These are phyloP conservation scores for Mentha longifolia DNA, from an alignment of 257 asterid genomes.

Conservation along the genomic window DNA sequence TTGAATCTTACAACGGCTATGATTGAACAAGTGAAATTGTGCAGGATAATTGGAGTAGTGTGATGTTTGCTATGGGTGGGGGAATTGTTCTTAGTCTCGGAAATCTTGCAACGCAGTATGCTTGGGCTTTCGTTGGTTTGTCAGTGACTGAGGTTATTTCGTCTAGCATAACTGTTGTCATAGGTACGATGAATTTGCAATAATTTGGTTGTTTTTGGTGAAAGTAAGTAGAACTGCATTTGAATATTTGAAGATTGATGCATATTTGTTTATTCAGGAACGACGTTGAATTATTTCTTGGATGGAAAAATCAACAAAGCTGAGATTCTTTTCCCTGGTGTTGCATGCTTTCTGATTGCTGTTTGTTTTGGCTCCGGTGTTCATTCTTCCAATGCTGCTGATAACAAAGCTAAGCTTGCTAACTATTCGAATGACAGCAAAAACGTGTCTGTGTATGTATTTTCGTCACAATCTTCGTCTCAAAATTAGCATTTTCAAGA, in stretches of 20 bases:
- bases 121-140: constrained; percentile 94
- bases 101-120: constrained; percentile 88
- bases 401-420: constrained; percentile 71
- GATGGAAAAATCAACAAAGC: constrained; percentile 90
- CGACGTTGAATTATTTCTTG: constrained; percentile 84
- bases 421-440: constrained; percentile 39
- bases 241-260: constrained; percentile 20
- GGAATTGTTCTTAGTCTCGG: constrained; percentile 91
- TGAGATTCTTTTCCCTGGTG: constrained; percentile 92
- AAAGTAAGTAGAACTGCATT: background rate
- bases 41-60: constrained; percentile 86
- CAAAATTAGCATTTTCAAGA: background rate
- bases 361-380: constrained; percentile 85
- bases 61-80: constrained; percentile 88
- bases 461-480: background rate
- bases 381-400: constrained; percentile 82
- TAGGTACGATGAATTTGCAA: constrained; percentile 54
- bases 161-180: constrained; percentile 87
- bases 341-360: constrained; percentile 88
- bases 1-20: constrained; percentile 10
- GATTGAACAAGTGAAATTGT: background rate
- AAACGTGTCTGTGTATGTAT: constrained; percentile 46
- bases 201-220: background rate
- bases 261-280: constrained; percentile 54
- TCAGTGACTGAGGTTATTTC: constrained; percentile 89